Conservation (phyloP, 768 basidiomycete species). For the Collybiopsis confluens region DNA sequence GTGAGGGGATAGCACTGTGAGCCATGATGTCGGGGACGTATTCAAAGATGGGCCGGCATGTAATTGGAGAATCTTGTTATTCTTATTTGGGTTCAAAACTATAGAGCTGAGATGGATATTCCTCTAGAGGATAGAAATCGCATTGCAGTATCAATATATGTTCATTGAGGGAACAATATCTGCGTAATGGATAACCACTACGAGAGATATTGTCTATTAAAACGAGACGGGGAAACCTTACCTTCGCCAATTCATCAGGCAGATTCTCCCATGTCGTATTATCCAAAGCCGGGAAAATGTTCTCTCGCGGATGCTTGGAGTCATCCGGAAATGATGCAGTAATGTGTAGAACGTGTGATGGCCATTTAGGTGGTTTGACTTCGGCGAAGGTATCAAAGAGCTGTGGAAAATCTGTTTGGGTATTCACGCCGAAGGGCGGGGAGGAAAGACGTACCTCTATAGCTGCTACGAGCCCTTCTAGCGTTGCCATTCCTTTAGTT, state of each 20-base stretch:
- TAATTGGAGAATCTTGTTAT: not conserved
- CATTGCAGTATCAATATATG: no score
- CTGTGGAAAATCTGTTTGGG: slow-evolving; percentile 16
- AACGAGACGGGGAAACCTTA: no score
- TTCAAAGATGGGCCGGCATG: not conserved
- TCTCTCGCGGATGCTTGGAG: slow-evolving; percentile 51
- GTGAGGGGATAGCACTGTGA: not conserved
- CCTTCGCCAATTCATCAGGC: slow-evolving; percentile 60
- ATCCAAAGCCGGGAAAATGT: slow-evolving; percentile 44
- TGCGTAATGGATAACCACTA: no score
- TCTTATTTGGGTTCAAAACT: slow-evolving; percentile 25
- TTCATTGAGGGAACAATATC: no score
- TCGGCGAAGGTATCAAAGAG: slow-evolving; percentile 32
- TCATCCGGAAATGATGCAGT: slow-evolving; percentile 54
- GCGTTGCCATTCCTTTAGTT: slow-evolving; percentile 54
- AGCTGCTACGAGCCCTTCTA: slow-evolving; percentile 68
- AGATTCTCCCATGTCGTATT: slow-evolving; percentile 56
- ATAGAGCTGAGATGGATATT: slow-evolving; percentile 56
- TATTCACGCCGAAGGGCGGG: not conserved
- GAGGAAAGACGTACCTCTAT: slow-evolving; percentile 47
- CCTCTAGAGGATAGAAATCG: slow-evolving; percentile 33
- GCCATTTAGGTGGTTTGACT: slow-evolving; percentile 15
- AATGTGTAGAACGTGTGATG: slow-evolving; percentile 56
- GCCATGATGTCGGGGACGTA: not conserved
- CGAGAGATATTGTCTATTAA: no score